Conservation (phyloP, 1,284 basidiomycete species). For the Fomitiporia mediterranea region DNA sequence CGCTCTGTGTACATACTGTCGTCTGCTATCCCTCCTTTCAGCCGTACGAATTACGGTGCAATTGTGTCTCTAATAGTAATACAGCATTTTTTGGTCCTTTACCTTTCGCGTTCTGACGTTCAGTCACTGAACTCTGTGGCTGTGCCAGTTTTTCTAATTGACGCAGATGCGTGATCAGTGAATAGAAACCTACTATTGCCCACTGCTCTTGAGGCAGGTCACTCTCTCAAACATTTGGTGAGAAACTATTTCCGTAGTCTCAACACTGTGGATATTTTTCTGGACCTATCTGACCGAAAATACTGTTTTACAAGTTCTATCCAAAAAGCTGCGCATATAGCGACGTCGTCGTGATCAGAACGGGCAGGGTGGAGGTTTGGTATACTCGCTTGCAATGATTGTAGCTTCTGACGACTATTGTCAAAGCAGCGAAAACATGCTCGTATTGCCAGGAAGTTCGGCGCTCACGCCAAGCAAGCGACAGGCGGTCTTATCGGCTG, state of each 20-base stretch:
- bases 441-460: constrained; percentile 68
- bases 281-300: too few species aligned
- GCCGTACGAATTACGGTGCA: constrained; percentile 4
- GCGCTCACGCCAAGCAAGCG: constrained; percentile 70
- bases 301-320: too few species aligned
- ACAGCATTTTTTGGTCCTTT: too few species aligned
- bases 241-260: too few species aligned
- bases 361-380: neutral
- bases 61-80: neutral
- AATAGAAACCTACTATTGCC: too few species aligned
- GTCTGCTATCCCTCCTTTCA: neutral
- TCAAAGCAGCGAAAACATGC: constrained; percentile 38
- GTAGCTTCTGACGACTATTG: neutral
- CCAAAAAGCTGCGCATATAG: neutral
- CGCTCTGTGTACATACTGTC: constrained; percentile 9
- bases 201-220: too few species aligned
- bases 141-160: neutral
- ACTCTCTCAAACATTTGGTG: too few species aligned
- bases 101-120: too few species aligned
- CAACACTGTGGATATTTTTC: too few species aligned
- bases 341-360: neutral
- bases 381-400: neutral
- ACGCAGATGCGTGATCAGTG: too few species aligned
- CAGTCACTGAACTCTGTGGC: neutral
- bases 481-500: constrained; percentile 57